Evolutionary conservation across 768 basidiomycete genomes (phyloP), one percentile per base, ranked within the genome.

Genomic region (Pisolithus tinctorius): DNA sequence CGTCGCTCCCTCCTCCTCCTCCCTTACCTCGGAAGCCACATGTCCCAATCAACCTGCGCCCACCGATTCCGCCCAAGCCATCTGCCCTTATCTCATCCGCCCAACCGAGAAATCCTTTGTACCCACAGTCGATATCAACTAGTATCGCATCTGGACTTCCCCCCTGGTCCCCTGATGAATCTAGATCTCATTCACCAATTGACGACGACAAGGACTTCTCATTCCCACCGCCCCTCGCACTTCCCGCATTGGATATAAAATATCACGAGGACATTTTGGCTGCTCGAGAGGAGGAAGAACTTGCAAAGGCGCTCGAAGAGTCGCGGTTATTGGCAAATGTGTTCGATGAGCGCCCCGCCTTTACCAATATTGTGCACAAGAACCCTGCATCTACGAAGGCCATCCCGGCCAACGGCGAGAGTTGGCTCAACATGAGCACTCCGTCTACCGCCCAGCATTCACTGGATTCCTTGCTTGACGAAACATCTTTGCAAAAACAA

Each of bases 251-350:
- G 16, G 78, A 79, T 44, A 69, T 72, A 7, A 59, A 47, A 34
- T 57, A 47, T n/a, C 64, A 45, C 17, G 64, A 67, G 41, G 53
- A 59, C 41, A 58, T 52, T 6, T 23, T 68, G 42, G 53, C 60
- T 30, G 57, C 57, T 20, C 63, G 63, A 52, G 86, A 89, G 60
- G 84, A 87, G 51, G 80, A 81, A 29, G 83, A 88, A 40, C 69
- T 89, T 13, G 79, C 78, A 20, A 73, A 73, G 54, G 88, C 86
- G 0, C 57, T 90, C 51, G 74, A 79, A 56, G 76, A 76, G 52
- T 85, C 83, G 1, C 66, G 68, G n/a, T 39, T 68, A 16, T 41
- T 55, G 44, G 20, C 47, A 16, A 63, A 60, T 38, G 13, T 48
- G 27, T 9, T 58, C 39, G 52, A 59, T 7, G 51, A 51, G 1